These are phyloP conservation scores for Mycosarcoma maydis DNA, from an alignment of 1,284 basidiomycete genomes.

Conservation along the genomic window DNA sequence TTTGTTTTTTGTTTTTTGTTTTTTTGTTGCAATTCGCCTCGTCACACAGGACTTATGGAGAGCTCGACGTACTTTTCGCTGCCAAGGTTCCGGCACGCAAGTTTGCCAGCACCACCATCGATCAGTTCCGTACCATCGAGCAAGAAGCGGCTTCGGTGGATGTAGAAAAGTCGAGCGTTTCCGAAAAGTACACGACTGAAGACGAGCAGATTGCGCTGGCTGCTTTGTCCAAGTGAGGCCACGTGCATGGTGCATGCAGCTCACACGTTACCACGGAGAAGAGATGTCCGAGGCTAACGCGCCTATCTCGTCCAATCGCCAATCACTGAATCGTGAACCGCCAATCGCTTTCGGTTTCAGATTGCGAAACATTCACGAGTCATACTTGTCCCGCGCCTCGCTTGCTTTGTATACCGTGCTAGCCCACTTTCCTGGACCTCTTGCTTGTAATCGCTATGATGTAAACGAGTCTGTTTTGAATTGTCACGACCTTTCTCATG, in stretches of 20 bases:
- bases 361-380: too few relatives aligned
- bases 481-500: too few relatives aligned
- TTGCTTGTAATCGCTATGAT: too few relatives aligned
- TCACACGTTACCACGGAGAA: constrained; percentile 10
- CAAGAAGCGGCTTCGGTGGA: constrained; percentile 12
- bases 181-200: constrained; percentile 7
- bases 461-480: too few relatives aligned
- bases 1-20: too few relatives aligned
- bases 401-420: too few relatives aligned
- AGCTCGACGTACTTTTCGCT: constrained; percentile 68
- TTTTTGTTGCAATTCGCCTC: too few relatives aligned
- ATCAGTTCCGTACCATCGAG: constrained; percentile 48
- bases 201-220: constrained; percentile 6
- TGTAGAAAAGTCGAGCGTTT: constrained; percentile 27
- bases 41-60: constrained; percentile 66
- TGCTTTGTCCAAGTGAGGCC: constrained; percentile 8
- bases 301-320: background rate
- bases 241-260: too few relatives aligned
- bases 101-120: constrained; percentile 65
- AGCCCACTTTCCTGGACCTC: too few relatives aligned
- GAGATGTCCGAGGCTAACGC: constrained; percentile 1
- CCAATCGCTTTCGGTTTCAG: too few relatives aligned
- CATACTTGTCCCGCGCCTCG: too few relatives aligned
- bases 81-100: constrained; percentile 64
- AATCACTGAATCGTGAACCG: too few relatives aligned